phyloP scores from a whole-genome alignment of 768 basidiomycete genomes.

The Galerina marginata region DNA sequence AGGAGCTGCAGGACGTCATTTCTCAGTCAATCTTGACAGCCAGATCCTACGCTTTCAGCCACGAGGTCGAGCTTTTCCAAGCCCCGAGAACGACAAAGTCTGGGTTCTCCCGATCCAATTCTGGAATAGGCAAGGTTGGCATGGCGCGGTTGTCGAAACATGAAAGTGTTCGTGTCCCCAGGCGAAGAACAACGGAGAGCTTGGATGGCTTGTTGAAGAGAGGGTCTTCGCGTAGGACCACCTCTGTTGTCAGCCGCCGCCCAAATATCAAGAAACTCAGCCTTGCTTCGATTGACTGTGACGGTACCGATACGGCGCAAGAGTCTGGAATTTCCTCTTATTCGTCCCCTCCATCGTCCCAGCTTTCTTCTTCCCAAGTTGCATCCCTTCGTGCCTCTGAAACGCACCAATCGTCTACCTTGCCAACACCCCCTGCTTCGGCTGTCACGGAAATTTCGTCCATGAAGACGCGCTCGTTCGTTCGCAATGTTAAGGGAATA shows the following conservation, averaged over 20 bases:
- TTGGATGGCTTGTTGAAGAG: slow-evolving; percentile 37
- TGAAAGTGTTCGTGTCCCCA: slow-evolving; percentile 71
- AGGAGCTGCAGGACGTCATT: slow-evolving; percentile 79
- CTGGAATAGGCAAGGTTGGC: slow-evolving; percentile 63
- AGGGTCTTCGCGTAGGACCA: slow-evolving; percentile 29
- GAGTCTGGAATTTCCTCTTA: slow-evolving; percentile 14
- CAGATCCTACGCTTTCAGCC: slow-evolving; percentile 65
- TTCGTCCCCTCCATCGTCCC: slow-evolving; percentile 47
- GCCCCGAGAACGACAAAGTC: slow-evolving; percentile 48
- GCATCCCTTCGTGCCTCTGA: slow-evolving; percentile 16
- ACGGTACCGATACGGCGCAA: slow-evolving; percentile 10
- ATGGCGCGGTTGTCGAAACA: slow-evolving; percentile 69
- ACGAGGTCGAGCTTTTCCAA: slow-evolving; percentile 58
- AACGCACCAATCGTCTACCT: background rate
- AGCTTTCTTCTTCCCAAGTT: slow-evolving; percentile 29
- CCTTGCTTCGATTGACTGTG: slow-evolving; percentile 36
- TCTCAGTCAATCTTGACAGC: slow-evolving; percentile 75
- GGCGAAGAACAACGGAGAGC: slow-evolving; percentile 54
- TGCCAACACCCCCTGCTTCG: slow-evolving; percentile 6
- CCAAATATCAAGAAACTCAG: slow-evolving; percentile 42
- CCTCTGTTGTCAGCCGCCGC: slow-evolving; percentile 27
- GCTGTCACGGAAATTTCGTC: slow-evolving; percentile 22
- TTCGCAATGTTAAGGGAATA: slow-evolving; percentile 65
- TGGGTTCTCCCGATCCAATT: slow-evolving; percentile 58
- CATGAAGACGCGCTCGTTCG: slow-evolving; percentile 54